phyloP scores from a whole-genome alignment of 2,329 filamentous ascomycete species.

The Microthyrium microscopicum region DNA sequence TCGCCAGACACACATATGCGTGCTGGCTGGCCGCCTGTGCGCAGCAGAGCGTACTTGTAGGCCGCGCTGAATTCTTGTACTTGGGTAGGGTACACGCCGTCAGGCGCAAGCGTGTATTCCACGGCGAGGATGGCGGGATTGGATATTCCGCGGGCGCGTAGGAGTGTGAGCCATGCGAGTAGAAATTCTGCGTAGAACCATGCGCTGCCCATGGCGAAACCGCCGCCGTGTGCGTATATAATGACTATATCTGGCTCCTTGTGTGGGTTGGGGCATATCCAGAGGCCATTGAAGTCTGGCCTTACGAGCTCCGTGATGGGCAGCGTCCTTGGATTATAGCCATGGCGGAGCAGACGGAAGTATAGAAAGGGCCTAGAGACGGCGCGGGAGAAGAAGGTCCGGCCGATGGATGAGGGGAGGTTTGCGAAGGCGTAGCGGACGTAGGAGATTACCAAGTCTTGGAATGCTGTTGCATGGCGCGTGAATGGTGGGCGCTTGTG shows the following conservation, averaged over 20 bases:
- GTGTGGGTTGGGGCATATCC: constrained; percentile 46
- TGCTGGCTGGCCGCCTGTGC: constrained; percentile 38
- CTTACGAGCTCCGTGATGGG: constrained; percentile 10
- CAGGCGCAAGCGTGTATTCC: constrained; percentile 67
- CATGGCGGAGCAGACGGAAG: constrained; percentile 61
- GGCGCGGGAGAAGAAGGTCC: constrained; percentile 60
- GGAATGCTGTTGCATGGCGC: constrained; percentile 53
- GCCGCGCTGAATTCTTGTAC: constrained; percentile 52
- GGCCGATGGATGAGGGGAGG: constrained; percentile 50
- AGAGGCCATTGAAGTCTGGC: constrained; percentile 45
- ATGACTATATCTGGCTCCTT: constrained; percentile 57
- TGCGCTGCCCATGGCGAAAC: constrained; percentile 66
- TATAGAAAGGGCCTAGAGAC: constrained; percentile 58
- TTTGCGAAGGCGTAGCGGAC: constrained; percentile 63
- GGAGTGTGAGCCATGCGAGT: constrained; percentile 50
- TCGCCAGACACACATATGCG: constrained; percentile 60
- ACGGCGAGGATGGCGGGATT: constrained; percentile 71
- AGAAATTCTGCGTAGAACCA: constrained; percentile 81
- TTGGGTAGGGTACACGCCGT: constrained; percentile 56
- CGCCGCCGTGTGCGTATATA: constrained; percentile 70
- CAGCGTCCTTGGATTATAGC: constrained; percentile 24
- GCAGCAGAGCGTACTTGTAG: constrained; percentile 49
- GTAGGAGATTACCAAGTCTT: constrained; percentile 61
- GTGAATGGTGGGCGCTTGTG: constrained; percentile 43
- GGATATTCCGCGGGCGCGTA: constrained; percentile 46